Percentiles rank a stretch among this genome's conserved stretches.
These are phyloP conservation scores for Pulveroboletus frians DNA, from an alignment of 768 basidiomycete genomes.

Conservation along the genomic window DNA sequence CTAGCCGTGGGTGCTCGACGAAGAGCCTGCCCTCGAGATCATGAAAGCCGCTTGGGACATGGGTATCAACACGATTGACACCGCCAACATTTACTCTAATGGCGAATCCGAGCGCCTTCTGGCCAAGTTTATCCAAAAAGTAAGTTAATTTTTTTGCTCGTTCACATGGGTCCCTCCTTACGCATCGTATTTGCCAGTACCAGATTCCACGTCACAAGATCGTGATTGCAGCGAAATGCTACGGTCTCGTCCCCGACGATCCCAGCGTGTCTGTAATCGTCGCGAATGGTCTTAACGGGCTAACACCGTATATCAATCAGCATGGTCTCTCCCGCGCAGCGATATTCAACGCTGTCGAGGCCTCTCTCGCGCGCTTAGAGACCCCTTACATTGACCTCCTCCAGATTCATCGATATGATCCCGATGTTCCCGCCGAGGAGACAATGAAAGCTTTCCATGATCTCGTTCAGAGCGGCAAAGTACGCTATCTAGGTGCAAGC, in stretches of 20 bases:
- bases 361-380: slow-evolving; percentile 31
- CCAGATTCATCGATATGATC: slow-evolving; percentile 42
- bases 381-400: slow-evolving; percentile 36
- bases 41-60: slow-evolving; percentile 37
- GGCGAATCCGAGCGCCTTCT: slow-evolving; percentile 36
- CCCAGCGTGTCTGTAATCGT: not conserved
- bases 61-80: slow-evolving; percentile 39
- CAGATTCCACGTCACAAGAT: slow-evolving; percentile 26
- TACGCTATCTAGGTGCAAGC: slow-evolving; percentile 46
- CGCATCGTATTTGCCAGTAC: slow-evolving; percentile 10
- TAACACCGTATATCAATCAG: slow-evolving; percentile 30
- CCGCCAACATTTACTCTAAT: slow-evolving; percentile 35
- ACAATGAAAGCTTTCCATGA: slow-evolving; percentile 49
- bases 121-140: slow-evolving; percentile 28
- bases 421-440: slow-evolving; percentile 34
- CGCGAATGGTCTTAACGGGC: not conserved
- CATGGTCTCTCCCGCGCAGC: slow-evolving; percentile 32
- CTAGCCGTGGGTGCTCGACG: slow-evolving; percentile 26
- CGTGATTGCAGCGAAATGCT: slow-evolving; percentile 29
- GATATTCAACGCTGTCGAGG: slow-evolving; percentile 34
- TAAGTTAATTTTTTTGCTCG: too few relatives aligned
- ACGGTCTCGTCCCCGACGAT: slow-evolving; percentile 11
- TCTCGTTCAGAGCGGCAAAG: slow-evolving; percentile 41
- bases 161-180: not conserved
- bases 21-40: slow-evolving; percentile 27